Conservation (phyloP, 768 basidiomycete genomes). For the Leccinum boreale region DNA sequence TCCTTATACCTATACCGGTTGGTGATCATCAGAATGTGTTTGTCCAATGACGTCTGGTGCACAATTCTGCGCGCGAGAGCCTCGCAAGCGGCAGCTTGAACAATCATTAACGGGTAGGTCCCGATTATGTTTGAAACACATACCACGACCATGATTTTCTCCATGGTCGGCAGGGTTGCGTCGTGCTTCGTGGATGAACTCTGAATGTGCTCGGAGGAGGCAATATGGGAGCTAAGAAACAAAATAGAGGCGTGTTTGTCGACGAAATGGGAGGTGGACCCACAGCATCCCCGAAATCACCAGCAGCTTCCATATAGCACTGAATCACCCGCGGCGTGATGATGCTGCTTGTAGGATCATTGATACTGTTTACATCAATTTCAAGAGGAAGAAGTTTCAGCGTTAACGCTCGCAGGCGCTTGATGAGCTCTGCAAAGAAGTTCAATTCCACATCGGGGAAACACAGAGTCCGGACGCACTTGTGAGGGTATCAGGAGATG, state of each 20-base stretch:
- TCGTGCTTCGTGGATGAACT: slow-evolving; percentile 81
- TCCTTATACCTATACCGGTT: slow-evolving; percentile 71
- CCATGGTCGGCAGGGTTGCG: slow-evolving; percentile 82
- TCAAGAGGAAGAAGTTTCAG: slow-evolving; percentile 76
- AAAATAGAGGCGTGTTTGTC: background rate
- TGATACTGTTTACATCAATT: slow-evolving; percentile 63
- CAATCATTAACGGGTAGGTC: background rate
- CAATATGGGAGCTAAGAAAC: slow-evolving; percentile 72
- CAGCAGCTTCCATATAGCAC: slow-evolving; percentile 76
- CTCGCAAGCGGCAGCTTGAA: slow-evolving; percentile 75
- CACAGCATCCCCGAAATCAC: slow-evolving; percentile 85
- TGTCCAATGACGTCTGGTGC: slow-evolving; percentile 63
- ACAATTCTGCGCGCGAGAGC: slow-evolving; percentile 78
- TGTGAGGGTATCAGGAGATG: slow-evolving; percentile 70
- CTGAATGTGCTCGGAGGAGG: slow-evolving; percentile 69
- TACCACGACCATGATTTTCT: slow-evolving; percentile 81
- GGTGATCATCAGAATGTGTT: slow-evolving; percentile 68
- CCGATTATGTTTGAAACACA: slow-evolving; percentile 8
- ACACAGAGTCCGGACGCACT: slow-evolving; percentile 44
- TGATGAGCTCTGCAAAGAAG: slow-evolving; percentile 62
- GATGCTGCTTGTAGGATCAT: slow-evolving; percentile 75
- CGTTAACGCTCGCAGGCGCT: slow-evolving; percentile 73
- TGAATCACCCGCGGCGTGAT: slow-evolving; percentile 79
- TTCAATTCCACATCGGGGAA: background rate
- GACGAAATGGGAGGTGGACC: slow-evolving; percentile 22